Conservation (phyloP, 1,284 basidiomycete genomes). For the Peniophora sp. region DNA sequence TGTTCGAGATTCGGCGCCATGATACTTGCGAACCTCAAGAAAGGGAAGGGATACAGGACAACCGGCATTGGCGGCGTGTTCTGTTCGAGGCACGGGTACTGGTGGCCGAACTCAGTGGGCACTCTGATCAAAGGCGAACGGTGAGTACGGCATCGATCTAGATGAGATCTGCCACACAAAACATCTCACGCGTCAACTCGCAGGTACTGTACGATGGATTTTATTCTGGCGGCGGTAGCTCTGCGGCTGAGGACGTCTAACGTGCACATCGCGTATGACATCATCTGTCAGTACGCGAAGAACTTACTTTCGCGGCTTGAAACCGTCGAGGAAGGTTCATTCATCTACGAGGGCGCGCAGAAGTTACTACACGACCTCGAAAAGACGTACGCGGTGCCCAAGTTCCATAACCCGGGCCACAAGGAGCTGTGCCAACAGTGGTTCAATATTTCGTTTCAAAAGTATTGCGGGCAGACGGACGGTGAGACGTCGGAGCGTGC, state of each 20-base stretch:
- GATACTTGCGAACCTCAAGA: neutral
- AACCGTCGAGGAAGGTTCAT: neutral
- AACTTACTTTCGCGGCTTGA: neutral
- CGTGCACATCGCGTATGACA: neutral
- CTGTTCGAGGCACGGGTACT: neutral
- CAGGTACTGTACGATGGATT: neutral
- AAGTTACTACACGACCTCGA: neutral
- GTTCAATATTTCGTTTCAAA: slow-evolving; percentile 13
- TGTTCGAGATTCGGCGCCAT: neutral
- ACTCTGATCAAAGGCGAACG: neutral
- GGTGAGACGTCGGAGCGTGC: slow-evolving; percentile 15
- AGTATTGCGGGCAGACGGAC: slow-evolving; percentile 8
- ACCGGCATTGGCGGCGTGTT: neutral
- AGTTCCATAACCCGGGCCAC: slow-evolving; percentile 14
- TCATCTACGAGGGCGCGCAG: neutral
- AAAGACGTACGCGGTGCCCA: slow-evolving; percentile 11
- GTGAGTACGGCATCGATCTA: neutral
- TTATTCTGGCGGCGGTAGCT: neutral
- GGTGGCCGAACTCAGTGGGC: neutral
- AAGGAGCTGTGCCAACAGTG: slow-evolving; percentile 8
- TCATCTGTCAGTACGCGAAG: neutral
- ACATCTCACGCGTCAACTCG: neutral
- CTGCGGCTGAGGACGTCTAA: neutral
- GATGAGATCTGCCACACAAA: neutral
- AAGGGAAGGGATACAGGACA: neutral